Evolutionary conservation across 2,329 filamentous ascomycete species (phyloP).

Genomic region (Blumeria hordei): DNA sequence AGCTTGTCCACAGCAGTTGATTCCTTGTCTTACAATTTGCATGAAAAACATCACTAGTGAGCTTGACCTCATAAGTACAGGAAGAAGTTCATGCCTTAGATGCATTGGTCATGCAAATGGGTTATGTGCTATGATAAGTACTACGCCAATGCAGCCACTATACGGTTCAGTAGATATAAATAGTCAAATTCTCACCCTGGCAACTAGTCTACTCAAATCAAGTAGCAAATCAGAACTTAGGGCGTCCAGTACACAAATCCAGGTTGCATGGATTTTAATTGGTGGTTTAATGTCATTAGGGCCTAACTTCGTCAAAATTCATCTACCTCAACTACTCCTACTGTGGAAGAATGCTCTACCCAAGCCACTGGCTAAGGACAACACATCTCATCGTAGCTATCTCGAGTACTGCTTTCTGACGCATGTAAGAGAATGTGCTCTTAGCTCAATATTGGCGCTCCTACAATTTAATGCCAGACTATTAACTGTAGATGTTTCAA

Average conservation of each 20-base stretch:
- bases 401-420: constrained; percentile 82
- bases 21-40: constrained; percentile 80
- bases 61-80: constrained; percentile 49
- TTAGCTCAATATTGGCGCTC: constrained; percentile 79
- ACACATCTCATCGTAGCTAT: constrained; percentile 57
- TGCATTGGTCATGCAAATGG: constrained; percentile 86
- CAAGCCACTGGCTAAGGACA: constrained; percentile 81
- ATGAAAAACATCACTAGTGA: constrained; percentile 89
- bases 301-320: constrained; percentile 96
- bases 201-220: constrained; percentile 75
- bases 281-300: constrained; percentile 91
- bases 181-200: constrained; percentile 71
- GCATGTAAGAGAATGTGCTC: constrained; percentile 81
- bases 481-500: constrained; percentile 80
- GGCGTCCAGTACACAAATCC: constrained; percentile 80
- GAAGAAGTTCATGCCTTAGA: constrained; percentile 53
- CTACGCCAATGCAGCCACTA: constrained; percentile 64
- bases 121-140: constrained; percentile 72
- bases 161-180: constrained; percentile 94
- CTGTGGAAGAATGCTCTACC: constrained; percentile 95
- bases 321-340: constrained; percentile 75
- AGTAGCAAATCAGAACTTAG: constrained; percentile 78
- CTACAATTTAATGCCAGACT: constrained; percentile 81
- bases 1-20: constrained; percentile 73
- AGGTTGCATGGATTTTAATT: constrained; percentile 93